A percentile compares a stretch with the other conserved stretches of the same genome.
Conservation (phyloP, 164 flowering plant species). For the Magnolia officinalis region DNA sequence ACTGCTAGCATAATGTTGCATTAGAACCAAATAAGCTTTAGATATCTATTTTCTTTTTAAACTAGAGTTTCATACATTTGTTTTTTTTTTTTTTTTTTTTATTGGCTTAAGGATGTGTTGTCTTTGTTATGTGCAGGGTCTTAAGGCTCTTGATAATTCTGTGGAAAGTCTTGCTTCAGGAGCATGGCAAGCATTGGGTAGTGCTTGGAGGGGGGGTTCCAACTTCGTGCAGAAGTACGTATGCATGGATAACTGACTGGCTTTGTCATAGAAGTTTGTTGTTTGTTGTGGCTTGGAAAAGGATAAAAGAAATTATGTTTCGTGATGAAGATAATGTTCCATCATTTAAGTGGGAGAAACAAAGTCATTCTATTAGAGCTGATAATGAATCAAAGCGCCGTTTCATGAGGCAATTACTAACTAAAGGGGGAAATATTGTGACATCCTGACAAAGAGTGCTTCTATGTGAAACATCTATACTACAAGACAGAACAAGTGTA, state of each 20-base stretch:
- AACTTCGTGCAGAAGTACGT: constrained; percentile 75
- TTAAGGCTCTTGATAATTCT: constrained; percentile 78
- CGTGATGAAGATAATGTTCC: too few relatives aligned
- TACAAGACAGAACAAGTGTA: background rate
- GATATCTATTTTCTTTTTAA: too few relatives aligned
- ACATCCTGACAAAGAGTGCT: too few relatives aligned
- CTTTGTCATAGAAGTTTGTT: too few relatives aligned
- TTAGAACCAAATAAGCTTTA: background rate
- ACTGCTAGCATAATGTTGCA: background rate
- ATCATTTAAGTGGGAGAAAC: too few relatives aligned
- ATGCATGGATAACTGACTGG: background rate
- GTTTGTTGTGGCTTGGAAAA: too few relatives aligned
- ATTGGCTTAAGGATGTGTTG: background rate
- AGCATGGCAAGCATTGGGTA: constrained; percentile 95
- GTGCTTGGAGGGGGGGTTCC: constrained; percentile 83
- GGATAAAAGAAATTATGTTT: too few relatives aligned
- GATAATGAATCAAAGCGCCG: too few relatives aligned
- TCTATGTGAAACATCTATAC: too few relatives aligned
- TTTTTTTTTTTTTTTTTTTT: background rate
- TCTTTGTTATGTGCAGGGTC: constrained; percentile 50
- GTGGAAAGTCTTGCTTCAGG: constrained; percentile 93
- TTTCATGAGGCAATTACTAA: too few relatives aligned
- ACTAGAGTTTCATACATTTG: background rate
- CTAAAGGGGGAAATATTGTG: too few relatives aligned
- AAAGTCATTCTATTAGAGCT: too few relatives aligned